Conservation (phyloP, 1,139 yeast species). For the Diutina catenulata region DNA sequence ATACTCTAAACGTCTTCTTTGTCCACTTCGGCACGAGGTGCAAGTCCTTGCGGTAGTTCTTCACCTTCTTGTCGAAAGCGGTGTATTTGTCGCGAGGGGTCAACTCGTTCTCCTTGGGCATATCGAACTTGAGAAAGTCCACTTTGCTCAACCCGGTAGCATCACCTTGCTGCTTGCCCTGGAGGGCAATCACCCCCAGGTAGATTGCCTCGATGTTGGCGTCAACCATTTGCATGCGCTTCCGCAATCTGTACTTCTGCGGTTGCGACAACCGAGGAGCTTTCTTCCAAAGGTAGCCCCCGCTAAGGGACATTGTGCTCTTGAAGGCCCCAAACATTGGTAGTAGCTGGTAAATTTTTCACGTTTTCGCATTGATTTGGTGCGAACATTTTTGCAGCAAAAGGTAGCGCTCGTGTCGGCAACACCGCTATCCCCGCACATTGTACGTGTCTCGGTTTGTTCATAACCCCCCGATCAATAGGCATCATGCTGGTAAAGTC, state of each 20-base stretch:
- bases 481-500: too few relatives aligned
- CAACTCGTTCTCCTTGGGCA: slow-evolving; percentile 82
- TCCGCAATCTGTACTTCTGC: slow-evolving; percentile 77
- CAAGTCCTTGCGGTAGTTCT: slow-evolving; percentile 76
- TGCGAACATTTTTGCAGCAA: too few relatives aligned
- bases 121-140: slow-evolving; percentile 38
- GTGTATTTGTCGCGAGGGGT: slow-evolving; percentile 74
- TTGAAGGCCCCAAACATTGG: slow-evolving; percentile 77
- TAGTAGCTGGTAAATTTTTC: background rate
- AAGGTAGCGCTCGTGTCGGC: too few relatives aligned
- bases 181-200: slow-evolving; percentile 7
- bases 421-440: too few relatives aligned
- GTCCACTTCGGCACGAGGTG: slow-evolving; percentile 91
- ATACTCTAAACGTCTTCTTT: slow-evolving; percentile 64
- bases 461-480: too few relatives aligned
- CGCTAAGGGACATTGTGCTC: slow-evolving; percentile 47
- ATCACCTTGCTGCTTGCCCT: slow-evolving; percentile 37
- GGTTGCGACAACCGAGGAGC: slow-evolving; percentile 60
- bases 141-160: slow-evolving; percentile 10
- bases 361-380: too few relatives aligned
- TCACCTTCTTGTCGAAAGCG: slow-evolving; percentile 63
- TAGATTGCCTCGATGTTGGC: slow-evolving; percentile 60
- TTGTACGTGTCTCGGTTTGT: too few relatives aligned
- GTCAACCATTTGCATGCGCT: slow-evolving; percentile 74
- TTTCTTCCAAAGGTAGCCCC: slow-evolving; percentile 80